Percentiles rank a stretch among this genome's conserved stretches.
phyloP scores from a whole-genome alignment of 305 asterid genomes.

The Fraxinus ornus region DNA sequence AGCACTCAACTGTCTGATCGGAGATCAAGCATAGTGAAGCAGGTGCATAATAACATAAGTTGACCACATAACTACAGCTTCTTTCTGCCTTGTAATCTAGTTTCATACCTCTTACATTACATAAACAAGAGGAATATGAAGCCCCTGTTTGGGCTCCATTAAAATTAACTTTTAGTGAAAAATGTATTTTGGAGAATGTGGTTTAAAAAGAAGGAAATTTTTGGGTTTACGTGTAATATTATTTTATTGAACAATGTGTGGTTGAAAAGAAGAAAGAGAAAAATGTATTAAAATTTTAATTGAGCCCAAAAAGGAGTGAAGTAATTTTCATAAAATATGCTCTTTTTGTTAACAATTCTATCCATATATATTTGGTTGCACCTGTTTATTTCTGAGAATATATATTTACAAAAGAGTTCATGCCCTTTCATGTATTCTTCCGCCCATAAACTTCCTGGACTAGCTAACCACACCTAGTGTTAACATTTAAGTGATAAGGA shows the following conservation, averaged over 20 bases:
- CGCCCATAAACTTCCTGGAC: neutral
- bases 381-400: slow-evolving; percentile 13
- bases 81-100: neutral
- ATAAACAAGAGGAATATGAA: slow-evolving; percentile 3
- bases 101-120: slow-evolving; percentile 2
- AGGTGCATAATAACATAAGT: slow-evolving; percentile 49
- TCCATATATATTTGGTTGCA: slow-evolving; percentile 2
- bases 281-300: too few relatives aligned
- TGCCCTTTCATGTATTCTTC: neutral
- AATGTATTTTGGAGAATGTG: neutral
- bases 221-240: neutral
- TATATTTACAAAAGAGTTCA: neutral
- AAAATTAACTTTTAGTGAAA: neutral
- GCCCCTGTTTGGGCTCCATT: neutral
- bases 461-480: neutral
- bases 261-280: neutral
- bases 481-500: slow-evolving; percentile 11
- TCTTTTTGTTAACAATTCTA: slow-evolving; percentile 12
- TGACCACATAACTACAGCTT: slow-evolving; percentile 20
- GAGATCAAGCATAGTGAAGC: slow-evolving; percentile 97
- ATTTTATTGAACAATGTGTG: too few relatives aligned
- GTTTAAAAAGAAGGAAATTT: neutral
- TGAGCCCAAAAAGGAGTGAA: neutral
- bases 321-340: slow-evolving; percentile 8
- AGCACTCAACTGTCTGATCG: slow-evolving; percentile 93